Evolutionary conservation across 2,329 filamentous ascomycete species (phyloP), one percentile per base, ranked within the genome.

Genomic region (Xylariomycetidae sp.): DNA sequence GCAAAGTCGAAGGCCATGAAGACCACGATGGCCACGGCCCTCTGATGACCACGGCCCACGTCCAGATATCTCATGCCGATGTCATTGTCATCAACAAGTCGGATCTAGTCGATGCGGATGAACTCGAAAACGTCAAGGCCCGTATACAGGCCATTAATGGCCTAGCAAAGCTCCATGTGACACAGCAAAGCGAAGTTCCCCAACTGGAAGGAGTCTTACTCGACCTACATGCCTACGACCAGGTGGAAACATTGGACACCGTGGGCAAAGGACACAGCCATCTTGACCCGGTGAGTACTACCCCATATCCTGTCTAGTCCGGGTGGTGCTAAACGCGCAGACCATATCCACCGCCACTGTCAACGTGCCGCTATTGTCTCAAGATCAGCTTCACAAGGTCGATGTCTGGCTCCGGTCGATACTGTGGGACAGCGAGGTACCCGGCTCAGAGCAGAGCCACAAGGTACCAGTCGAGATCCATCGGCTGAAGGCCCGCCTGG

Each of bases 61-160:
- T 96, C 29, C 92, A 98, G 53, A 94, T 98, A 39, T 95, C 88
- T 1, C 90, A 98, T 52, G 92, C 92, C 6, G 92, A 98, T 60
- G 87, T 96, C 7, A 75, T 98, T 27, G 77, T 98, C 24, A 76
- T 98, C 48, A 98, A 98, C 64, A 98, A 98, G 59, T 72, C 81
- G 3, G 92, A 98, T 54, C 68, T 95, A 4, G 88, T 96, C 4
- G 76, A 72, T 5, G 57, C 72, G 2, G 63, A 73, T 6, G 79
- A 95, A 49, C 70, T 96, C 1, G 61, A 75, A n/a, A 60, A 55
- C 0, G 85, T 95, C 6, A 72, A 70, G 42, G 68, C 74, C 12
- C 75, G 92, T 28, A 79, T 96, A 33, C 66, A 72, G 34, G 82
- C 86, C 5, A 96, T 98, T 58, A 98, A 98, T 55, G 83, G 84